These are phyloP conservation scores for Eremochloa ophiuroides DNA, from an alignment of 176 grass and related monocot genomes.

Conservation along the genomic window DNA sequence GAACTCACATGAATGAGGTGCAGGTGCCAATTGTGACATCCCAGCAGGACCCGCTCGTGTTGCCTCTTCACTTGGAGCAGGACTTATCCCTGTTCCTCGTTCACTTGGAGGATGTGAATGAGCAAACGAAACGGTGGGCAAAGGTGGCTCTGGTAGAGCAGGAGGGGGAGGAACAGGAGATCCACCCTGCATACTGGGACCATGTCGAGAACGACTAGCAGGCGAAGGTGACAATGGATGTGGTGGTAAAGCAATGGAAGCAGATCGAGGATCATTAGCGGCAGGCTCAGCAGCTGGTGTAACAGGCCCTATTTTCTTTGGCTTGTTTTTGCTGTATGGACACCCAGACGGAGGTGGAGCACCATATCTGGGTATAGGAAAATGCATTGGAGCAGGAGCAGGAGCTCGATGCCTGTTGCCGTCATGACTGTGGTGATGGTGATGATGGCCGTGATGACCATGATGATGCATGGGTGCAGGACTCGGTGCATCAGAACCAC, in stretches of 20 bases:
- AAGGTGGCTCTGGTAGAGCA: slow-evolving; percentile 20
- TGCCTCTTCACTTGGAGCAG: slow-evolving; percentile 36
- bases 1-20: slow-evolving; percentile 47
- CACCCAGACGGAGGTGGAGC: slow-evolving; percentile 60
- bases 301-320: slow-evolving; percentile 22
- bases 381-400: slow-evolving; percentile 21
- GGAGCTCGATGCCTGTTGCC: slow-evolving; percentile 27
- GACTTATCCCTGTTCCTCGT: not conserved
- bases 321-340: slow-evolving; percentile 39
- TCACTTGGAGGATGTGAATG: slow-evolving; percentile 49
- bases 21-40: slow-evolving; percentile 28
- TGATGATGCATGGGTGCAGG: slow-evolving; percentile 61
- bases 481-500: slow-evolving; percentile 51
- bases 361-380: slow-evolving; percentile 5
- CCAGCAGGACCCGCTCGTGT: slow-evolving; percentile 11
- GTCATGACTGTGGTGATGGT: slow-evolving; percentile 43
- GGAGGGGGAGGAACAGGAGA: slow-evolving; percentile 30
- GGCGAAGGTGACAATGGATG: slow-evolving; percentile 6
- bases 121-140: slow-evolving; percentile 40
- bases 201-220: slow-evolving; percentile 22
- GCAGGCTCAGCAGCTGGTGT: slow-evolving; percentile 38
- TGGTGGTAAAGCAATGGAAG: slow-evolving; percentile 30
- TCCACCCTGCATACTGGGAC: slow-evolving; percentile 13
- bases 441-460: slow-evolving; percentile 49
- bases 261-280: slow-evolving; percentile 29